Conservation (phyloP, 768 basidiomycete species). For the Rhodotorula taiwanensis region DNA sequence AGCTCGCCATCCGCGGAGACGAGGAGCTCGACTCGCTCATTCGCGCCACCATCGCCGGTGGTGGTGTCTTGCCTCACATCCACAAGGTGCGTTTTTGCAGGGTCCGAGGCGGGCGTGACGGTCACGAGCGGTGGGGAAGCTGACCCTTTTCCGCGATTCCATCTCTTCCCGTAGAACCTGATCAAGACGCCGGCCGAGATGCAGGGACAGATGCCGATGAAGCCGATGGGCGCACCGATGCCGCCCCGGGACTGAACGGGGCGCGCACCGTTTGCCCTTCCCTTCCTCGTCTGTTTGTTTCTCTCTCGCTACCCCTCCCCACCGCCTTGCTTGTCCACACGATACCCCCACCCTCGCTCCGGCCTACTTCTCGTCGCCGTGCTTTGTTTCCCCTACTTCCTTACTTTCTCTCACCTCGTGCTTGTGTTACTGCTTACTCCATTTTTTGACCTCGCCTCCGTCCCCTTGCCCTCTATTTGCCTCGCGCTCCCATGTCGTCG, state of each 20-base stretch:
- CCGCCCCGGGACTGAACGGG: not conserved
- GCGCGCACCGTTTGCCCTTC: too few species aligned
- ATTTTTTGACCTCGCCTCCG: too few species aligned
- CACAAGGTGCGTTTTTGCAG: constrained; percentile 32
- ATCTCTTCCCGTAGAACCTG: constrained; percentile 14
- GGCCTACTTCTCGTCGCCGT: too few species aligned
- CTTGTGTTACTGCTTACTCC: not conserved
- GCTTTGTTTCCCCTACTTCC: not conserved
- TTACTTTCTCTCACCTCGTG: not conserved
- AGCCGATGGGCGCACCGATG: constrained; percentile 1
- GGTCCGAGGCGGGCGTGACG: too few species aligned
- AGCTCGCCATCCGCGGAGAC: constrained; percentile 92
- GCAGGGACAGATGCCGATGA: constrained; percentile 7
- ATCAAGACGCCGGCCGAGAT: constrained; percentile 27
- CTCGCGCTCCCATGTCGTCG: too few species aligned
- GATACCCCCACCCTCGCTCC: not conserved
- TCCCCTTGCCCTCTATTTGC: not conserved
- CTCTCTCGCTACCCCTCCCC: not conserved
- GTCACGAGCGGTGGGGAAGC: not conserved
- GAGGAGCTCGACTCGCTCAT: constrained; percentile 96
- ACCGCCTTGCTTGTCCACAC: not conserved
- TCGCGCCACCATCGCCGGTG: constrained; percentile 76
- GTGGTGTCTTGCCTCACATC: constrained; percentile 46
- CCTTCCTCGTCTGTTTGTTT: not conserved
- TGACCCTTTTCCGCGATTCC: not conserved